Evolutionary conservation across 148 eudicot species (phyloP).

Genomic region (Agrostemma githago): DNA sequence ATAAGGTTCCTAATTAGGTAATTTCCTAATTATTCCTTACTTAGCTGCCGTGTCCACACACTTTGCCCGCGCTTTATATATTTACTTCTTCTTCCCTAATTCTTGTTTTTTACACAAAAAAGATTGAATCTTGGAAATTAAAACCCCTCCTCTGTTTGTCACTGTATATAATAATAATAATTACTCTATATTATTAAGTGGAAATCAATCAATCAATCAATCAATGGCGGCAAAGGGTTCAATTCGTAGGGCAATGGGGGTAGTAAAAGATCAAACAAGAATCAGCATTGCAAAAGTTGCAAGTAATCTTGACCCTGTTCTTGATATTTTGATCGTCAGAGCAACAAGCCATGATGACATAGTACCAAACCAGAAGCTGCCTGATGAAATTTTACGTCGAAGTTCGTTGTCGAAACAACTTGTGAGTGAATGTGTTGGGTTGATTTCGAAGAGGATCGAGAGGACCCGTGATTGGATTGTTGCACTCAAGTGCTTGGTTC

Average conservation of each 20-base stretch:
- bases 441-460: slow-evolving; percentile 32
- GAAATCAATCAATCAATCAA: background rate
- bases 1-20: background rate
- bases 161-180: no score
- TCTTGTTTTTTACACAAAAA: background rate
- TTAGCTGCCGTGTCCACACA: background rate
- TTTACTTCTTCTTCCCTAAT: background rate
- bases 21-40: background rate
- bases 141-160: slow-evolving; percentile 1
- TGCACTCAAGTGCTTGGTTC: slow-evolving; percentile 46
- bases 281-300: slow-evolving; percentile 50
- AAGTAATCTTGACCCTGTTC: slow-evolving; percentile 40
- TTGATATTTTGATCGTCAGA: slow-evolving; percentile 50
- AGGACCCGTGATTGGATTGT: slow-evolving; percentile 59
- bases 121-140: slow-evolving; percentile 6
- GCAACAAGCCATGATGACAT: slow-evolving; percentile 48
- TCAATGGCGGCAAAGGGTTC: slow-evolving; percentile 26
- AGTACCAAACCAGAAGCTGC: slow-evolving; percentile 31
- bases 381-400: slow-evolving; percentile 34
- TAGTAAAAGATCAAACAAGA: slow-evolving; percentile 48
- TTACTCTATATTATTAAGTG: background rate
- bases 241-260: slow-evolving; percentile 42
- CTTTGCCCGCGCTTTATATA: background rate
- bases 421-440: slow-evolving; percentile 33
- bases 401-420: slow-evolving; percentile 28